These are phyloP conservation scores for Hypoxylon crocopeplum DNA, from an alignment of 495 filamentous ascomycete species.

Conservation along the genomic window DNA sequence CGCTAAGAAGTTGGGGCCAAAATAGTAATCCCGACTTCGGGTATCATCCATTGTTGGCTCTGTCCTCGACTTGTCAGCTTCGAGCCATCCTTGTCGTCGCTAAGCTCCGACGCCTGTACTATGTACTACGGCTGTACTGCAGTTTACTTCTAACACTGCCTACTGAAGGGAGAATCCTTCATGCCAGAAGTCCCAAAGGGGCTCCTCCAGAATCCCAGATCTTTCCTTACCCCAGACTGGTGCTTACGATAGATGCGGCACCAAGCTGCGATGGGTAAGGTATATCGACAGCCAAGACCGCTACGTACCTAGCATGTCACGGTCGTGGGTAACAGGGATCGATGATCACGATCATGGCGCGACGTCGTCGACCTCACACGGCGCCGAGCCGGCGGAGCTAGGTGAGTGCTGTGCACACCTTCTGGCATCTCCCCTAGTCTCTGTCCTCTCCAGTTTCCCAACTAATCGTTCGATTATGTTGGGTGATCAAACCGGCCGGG, in stretches of 20 bases:
- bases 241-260: slow-evolving; percentile 38
- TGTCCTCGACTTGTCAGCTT: slow-evolving; percentile 17
- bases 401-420: too few relatives aligned
- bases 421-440: slow-evolving; percentile 6
- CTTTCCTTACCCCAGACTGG: slow-evolving; percentile 41
- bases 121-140: slow-evolving; percentile 26
- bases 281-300: slow-evolving; percentile 32
- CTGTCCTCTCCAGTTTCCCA: slow-evolving; percentile 4
- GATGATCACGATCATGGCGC: slow-evolving; percentile 20
- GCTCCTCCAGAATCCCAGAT: slow-evolving; percentile 17
- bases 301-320: slow-evolving; percentile 27
- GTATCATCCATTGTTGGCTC: slow-evolving; percentile 7
- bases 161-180: slow-evolving; percentile 16
- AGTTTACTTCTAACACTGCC: slow-evolving; percentile 4
- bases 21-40: slow-evolving; percentile 26
- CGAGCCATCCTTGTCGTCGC: too few relatives aligned
- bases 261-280: slow-evolving; percentile 37
- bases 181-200: slow-evolving; percentile 5
- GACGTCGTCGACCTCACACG: slow-evolving; percentile 27
- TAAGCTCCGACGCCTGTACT: background rate
- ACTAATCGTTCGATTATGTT: slow-evolving; percentile 22
- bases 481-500: slow-evolving; percentile 6
- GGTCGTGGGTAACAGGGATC: slow-evolving; percentile 18
- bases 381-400: slow-evolving; percentile 15
- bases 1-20: slow-evolving; percentile 8